Base-by-base conservation (phyloP, 169 alveolate genomes). In the Eimeria brunetti region DNA sequence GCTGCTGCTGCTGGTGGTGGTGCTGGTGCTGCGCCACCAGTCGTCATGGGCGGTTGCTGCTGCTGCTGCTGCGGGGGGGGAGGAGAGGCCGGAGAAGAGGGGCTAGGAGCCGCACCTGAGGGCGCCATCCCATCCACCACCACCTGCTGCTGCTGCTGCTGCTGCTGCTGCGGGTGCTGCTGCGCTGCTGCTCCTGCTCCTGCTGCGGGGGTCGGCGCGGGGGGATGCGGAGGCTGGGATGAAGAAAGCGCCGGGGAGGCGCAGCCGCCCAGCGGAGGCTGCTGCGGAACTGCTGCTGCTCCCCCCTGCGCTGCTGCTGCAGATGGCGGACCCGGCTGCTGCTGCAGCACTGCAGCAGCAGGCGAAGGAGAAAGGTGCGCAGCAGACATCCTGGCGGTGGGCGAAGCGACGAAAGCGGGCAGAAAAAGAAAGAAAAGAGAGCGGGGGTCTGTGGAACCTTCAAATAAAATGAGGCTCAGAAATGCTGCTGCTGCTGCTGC, bases 11-110 rank as follows among this genome's bases (percentile, higher is more conserved):
- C 83, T 71, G 83, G 46, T 71, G 83, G 46, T 71, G 83, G 46
- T n/a, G 83, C 83, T 36, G 83, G 14, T 36, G 44, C 78, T n/a
- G 36, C 78, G 7, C 38, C 78, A 67, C 38, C n/a, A 67, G 95
- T 98, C 12, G 95, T 97, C 73, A 75, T 94, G 93, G 98, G 98
- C 9, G 98, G n/a, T n/a, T n/a, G n/a, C n/a, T n/a, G n/a, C n/a
- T n/a, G n/a, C n/a, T n/a, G n/a, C 75, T 64, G 27, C 75, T 64
- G 14, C 75, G 41, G 3, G 75, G 33, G n/a, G n/a, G n/a, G n/a
- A n/a, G 30, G 33, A 11, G 75, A n/a, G 30, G 14, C 75, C 75
- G 14, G 8, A 22, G 67, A 18, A 18, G 67, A 24, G 67, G n/a
- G 22, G 67, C 67, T 16, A 0, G 67, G 67, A 24, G 67, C 8